Base-by-base conservation (phyloP, 2,329 filamentous ascomycete species). In the Exophiala lecanii-corni region DNA sequence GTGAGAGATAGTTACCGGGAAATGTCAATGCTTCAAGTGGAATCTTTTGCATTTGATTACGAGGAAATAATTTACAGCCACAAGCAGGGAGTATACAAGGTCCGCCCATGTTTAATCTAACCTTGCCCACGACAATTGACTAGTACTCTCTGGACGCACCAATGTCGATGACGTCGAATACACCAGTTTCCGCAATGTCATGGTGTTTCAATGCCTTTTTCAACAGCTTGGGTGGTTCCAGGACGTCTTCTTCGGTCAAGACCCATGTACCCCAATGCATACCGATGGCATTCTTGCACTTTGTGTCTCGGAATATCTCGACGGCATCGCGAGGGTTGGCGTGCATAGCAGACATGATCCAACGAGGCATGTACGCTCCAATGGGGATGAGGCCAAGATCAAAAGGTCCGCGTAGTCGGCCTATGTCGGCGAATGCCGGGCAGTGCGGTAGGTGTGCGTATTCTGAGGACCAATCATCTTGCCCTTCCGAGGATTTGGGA, bases 211-310 rank as follows among this genome's bases (percentile, higher is more conserved):
- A 65, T 2, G 89, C 89, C 60, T 85, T 72, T 62, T 74, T 82
- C 49, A 96, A 67, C 61, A 85, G 66, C 62, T 63, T 68, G 1
- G 89, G 88, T 34, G 91, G 91, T 67, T 95, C 89, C 43, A 89
- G 62, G 1, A 94, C 84, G 46, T 89, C 84, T 64, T 97, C 91
- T 47, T 79, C 74, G 0, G 89, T 95, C 55, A 95, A 65, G 1
- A 86, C 82, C 88, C 89, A 96, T 0, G 85, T 71, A 2, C 89
- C 89, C 89, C 89, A 96, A 61, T 96, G 91, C 55, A 96, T 95
- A 2, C 79, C 89, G 68, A 96, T 73, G 16, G 89, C 89, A 13
- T 69, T 72, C 56, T 77, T 73, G 69, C 89, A 96, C 54, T 75
- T 76, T 1, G 87, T 94, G 56, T 96, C 89, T 5, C 72, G 64